Base-by-base conservation (phyloP, 768 basidiomycete species). In the Tylopilus subfusipes region DNA sequence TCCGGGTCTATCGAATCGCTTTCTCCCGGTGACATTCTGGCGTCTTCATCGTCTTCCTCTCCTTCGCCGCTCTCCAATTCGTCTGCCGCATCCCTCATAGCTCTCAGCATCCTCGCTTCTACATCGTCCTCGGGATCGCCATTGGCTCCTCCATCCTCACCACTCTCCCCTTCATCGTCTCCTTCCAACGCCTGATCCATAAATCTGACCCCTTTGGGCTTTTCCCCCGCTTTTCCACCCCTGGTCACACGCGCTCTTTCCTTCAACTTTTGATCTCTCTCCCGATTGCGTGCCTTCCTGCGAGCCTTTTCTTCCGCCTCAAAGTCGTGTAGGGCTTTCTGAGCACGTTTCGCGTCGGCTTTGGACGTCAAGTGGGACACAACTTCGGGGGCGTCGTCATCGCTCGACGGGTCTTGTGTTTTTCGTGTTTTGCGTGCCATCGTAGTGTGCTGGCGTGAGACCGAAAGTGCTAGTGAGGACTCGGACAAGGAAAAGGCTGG, bases 381-480 rank as follows among this genome's bases (percentile, higher is more conserved):
- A 0, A 78, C 62, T 57, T 83, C 82, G 1, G 83, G 83, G 1
- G 75, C 74, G 1, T 82, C 74, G 47, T 77, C 77, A 43, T 73
- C 73, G 52, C 69, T 72, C 33, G 65, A 63, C 30, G 19, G 4
- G 14, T 59, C 67, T 31, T 54, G 57, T 30, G 16, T 45, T 13
- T 25, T 49, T 22, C 43, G 60, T 46, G 29, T 11, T 51, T 64
- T 68, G 33, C 54, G 58, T 21, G 57, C 55, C 67, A 69, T 68
- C 9, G 38, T 22, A 29, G 18, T 8, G 24, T 29, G 21, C 24
- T 2, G 13, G 22, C 18, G 21, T n/a, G 11, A 21, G 11, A 44
- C 22, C 1, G 10, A 13, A 24, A 24, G 27, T 16, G 9, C 1
- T 1, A 10, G 19, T n/a, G n/a, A n/a, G n/a, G n/a, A n/a, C n/a